Conservation (phyloP, 108 stramenopile genomes). For the Nitzschia sp. region DNA sequence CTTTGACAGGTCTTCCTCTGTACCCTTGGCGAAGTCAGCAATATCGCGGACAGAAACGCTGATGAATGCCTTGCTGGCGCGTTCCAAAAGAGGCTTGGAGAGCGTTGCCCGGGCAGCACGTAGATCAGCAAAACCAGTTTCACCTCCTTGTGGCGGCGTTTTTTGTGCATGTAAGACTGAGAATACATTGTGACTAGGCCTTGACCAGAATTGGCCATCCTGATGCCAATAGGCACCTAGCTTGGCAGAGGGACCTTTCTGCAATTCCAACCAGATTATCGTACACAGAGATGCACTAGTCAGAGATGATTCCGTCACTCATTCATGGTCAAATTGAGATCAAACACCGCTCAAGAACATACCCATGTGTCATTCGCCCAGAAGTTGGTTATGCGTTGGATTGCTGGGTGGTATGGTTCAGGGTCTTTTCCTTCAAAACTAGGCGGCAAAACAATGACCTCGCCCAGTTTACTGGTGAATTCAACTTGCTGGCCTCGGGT, state of each 20-base stretch:
- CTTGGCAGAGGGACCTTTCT: constrained; percentile 5
- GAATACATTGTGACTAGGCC: constrained; percentile 2
- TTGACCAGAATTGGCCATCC: constrained; percentile 6
- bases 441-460: constrained; percentile 2
- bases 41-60: constrained; percentile 1
- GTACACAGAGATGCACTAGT: no score
- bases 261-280: no score
- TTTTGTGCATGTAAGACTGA: neutral
- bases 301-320: no score
- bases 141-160: neutral
- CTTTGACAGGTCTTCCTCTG: neutral
- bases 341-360: neutral
- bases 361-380: constrained; percentile 8
- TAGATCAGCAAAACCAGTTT: constrained; percentile 3
- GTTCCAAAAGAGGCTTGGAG: constrained; percentile 2
- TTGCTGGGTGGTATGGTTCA: constrained; percentile 4
- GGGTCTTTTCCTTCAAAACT: constrained; percentile 6
- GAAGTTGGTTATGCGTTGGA: constrained; percentile 3
- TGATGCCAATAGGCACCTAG: constrained; percentile 5
- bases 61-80: neutral
- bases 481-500: constrained; percentile 3
- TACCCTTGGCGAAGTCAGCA: neutral
- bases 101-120: constrained; percentile 4
- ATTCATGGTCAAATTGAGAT: no score
- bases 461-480: neutral